Evolutionary conservation across 1,139 yeast genomes (phyloP).

Genomic region (Hyphopichia wangnamkhiaoensis): DNA sequence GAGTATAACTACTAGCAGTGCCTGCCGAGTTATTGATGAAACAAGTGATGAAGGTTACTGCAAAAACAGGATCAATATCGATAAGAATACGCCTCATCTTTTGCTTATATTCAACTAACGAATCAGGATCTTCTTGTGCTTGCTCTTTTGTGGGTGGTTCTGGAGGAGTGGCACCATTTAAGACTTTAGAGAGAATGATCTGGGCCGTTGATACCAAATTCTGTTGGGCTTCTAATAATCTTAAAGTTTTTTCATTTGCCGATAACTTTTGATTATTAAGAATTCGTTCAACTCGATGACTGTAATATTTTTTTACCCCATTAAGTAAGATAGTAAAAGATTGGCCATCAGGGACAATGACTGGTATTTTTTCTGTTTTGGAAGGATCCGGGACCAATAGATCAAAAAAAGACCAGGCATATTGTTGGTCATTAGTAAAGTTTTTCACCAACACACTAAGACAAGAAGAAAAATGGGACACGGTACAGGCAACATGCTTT

Average conservation of each 20-base stretch:
- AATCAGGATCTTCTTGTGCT: constrained; percentile 20
- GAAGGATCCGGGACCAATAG: constrained; percentile 20
- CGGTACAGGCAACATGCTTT: constrained; percentile 15
- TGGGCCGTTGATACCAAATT: constrained; percentile 30
- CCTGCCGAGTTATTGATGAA: constrained; percentile 29
- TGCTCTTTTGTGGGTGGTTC: constrained; percentile 32
- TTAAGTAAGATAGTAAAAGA: constrained; percentile 44
- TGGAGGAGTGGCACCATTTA: constrained; percentile 35
- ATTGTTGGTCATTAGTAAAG: constrained; percentile 30
- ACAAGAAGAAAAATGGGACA: constrained; percentile 41
- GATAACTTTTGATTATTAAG: constrained; percentile 16
- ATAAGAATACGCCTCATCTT: constrained; percentile 19
- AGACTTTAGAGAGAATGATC: constrained; percentile 26
- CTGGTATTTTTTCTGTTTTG: constrained; percentile 11
- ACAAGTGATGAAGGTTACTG: constrained; percentile 30
- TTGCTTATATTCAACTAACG: constrained; percentile 19
- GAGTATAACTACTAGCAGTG: constrained; percentile 29
- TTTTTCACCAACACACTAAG: constrained; percentile 37
- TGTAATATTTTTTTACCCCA: constrained; percentile 32
- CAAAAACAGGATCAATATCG: constrained; percentile 34
- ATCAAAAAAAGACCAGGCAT: constrained; percentile 45
- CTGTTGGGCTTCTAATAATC: constrained; percentile 30
- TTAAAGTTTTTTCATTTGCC: constrained; percentile 20
- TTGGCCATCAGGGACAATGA: constrained; percentile 33
- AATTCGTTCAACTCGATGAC: constrained; percentile 18